A percentile compares a stretch with the other conserved stretches of the same genome.
phyloP scores from a whole-genome alignment of 208 protist genomes.

The Acanthamoeba castellanii region DNA sequence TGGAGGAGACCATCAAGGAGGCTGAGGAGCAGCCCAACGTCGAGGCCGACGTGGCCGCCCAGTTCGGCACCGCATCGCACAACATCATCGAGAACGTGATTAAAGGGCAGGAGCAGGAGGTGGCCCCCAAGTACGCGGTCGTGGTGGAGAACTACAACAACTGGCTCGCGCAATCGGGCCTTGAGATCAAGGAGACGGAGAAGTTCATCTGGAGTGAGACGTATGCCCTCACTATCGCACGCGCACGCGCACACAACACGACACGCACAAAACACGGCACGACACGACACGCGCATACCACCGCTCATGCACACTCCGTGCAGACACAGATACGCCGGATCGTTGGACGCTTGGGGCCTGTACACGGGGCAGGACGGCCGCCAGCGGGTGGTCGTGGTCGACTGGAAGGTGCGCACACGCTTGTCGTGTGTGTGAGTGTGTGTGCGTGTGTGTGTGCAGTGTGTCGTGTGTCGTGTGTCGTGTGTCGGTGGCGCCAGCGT shows the following conservation, averaged over 20 bases:
- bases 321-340: slow-evolving; percentile 75
- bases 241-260: neutral
- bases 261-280: too few relatives aligned
- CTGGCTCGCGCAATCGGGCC: slow-evolving; percentile 35
- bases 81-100: slow-evolving; percentile 29
- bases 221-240: neutral
- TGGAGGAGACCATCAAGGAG: slow-evolving; percentile 13
- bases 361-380: neutral
- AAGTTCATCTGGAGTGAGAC: slow-evolving; percentile 17
- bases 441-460: neutral
- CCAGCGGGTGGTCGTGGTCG: slow-evolving; percentile 55
- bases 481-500: neutral
- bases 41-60: neutral
- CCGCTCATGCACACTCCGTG: neutral
- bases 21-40: neutral
- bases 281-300: neutral
- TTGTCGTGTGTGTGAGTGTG: neutral
- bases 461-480: too few relatives aligned
- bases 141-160: neutral
- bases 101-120: neutral
- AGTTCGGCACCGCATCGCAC: slow-evolving; percentile 44
- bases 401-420: slow-evolving; percentile 75
- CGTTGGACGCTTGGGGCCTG: slow-evolving; percentile 75
- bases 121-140: neutral
- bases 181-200: slow-evolving; percentile 31